Base-by-base conservation (phyloP, 768 basidiomycete genomes). In the Mycena vitilis region DNA sequence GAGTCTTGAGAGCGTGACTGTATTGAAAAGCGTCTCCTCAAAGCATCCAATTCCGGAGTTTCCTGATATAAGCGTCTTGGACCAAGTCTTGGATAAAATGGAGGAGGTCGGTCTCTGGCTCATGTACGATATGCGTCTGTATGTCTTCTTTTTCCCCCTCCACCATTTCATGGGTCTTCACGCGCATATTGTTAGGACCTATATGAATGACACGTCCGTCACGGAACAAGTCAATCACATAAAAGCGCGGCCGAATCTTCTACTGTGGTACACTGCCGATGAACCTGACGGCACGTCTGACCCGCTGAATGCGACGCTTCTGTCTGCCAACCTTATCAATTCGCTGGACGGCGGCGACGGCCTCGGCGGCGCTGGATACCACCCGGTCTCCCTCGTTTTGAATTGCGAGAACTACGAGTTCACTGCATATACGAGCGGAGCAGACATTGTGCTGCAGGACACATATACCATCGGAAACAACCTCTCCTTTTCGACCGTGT, bases 61-160 rank as follows among this genome's bases (percentile, higher is more conserved):
- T n/a, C n/a, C n/a, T n/a, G n/a, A n/a, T n/a, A n/a, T n/a, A n/a
- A n/a, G n/a, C n/a, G n/a, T n/a, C n/a, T n/a, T n/a, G n/a, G n/a
- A n/a, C n/a, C 65, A 82, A 56, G 87, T 92, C 34, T 74, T 94
- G 9, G 89, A 93, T 73, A 80, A 84, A 49, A 92, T 94, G 90
- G 88, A 93, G 76, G 85, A 90, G 67, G 87, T 89, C 0, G 85
- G 85, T 1, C 67, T 87, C 13, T 95, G 91, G 73, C 83, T 94
- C 62, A 93, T 94, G 88, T 95, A 95, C 70, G 92, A 94, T 75
- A 94, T 95, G 92, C 85, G 92, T 56, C 80, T 80, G 85, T 85
- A 45, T 40, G 83, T 79, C 7, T 37, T 40, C 38, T 55, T 48
- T 49, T 47, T 63, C 36, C 65, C 69, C 20, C n/a, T n/a, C n/a